Evolutionary conservation across 441 rosid genomes (phyloP).

Genomic region (Brassica balearica): DNA sequence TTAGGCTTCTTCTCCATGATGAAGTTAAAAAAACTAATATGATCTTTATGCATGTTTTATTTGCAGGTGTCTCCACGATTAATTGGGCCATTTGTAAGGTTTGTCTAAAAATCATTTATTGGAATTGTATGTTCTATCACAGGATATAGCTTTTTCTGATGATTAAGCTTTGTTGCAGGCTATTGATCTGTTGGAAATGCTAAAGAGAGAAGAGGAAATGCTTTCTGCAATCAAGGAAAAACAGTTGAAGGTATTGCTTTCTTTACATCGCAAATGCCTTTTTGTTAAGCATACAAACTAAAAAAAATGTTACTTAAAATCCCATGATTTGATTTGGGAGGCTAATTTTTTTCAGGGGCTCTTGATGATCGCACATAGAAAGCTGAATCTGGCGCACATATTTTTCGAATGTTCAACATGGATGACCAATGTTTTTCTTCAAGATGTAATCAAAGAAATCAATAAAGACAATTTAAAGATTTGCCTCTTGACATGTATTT

Average conservation of each 20-base stretch:
- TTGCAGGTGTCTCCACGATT: constrained; percentile 77
- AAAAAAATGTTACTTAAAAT: constrained; percentile 30
- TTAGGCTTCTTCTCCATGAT: no score
- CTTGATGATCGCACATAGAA: constrained; percentile 79
- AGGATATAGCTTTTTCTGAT: constrained; percentile 30
- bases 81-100: constrained; percentile 85
- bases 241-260: constrained; percentile 62
- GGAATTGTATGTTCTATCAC: neutral
- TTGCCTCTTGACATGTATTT: no score
- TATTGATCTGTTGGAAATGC: constrained; percentile 81
- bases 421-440: no score
- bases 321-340: no score
- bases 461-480: no score
- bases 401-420: no score
- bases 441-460: no score
- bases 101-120: constrained; percentile 36
- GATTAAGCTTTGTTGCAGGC: constrained; percentile 53
- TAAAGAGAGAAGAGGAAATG: constrained; percentile 88
- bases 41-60: neutral
- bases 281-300: neutral
- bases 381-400: constrained; percentile 53
- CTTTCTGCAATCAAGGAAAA: constrained; percentile 80
- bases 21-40: no score
- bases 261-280: neutral
- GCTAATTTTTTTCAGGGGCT: constrained; percentile 58